Evolutionary conservation across 495 filamentous ascomycete genomes (phyloP).

Genomic region (Penicillium taxi): DNA sequence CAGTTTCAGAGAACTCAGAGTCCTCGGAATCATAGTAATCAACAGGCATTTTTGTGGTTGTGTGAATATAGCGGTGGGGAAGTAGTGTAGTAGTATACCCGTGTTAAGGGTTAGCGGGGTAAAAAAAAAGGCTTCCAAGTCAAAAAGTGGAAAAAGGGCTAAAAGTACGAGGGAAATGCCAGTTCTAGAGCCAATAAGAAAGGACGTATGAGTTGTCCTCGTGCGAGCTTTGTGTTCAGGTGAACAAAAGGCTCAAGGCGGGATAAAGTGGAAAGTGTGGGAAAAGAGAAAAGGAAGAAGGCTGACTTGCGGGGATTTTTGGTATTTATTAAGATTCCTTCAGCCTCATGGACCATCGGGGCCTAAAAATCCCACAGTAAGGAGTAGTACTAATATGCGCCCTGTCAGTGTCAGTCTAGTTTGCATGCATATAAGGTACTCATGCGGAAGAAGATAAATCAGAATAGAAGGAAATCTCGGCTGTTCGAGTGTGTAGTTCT

Average conservation of each 20-base stretch:
- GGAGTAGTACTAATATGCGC: too few species aligned
- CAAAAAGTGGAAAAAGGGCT: neutral
- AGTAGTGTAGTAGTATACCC: neutral
- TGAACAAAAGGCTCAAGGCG: slow-evolving; percentile 1
- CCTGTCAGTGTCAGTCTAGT: too few species aligned
- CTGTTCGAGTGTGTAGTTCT: too few species aligned
- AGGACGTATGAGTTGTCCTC: too few species aligned
- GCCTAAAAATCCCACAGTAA: too few species aligned
- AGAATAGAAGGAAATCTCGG: too few species aligned
- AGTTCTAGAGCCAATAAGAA: too few species aligned
- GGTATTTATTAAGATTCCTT: slow-evolving; percentile 8
- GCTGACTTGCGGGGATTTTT: neutral
- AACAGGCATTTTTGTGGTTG: slow-evolving; percentile 15
- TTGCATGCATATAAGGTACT: too few species aligned
- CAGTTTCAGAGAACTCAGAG: slow-evolving; percentile 35
- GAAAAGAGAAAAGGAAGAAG: slow-evolving; percentile 4
- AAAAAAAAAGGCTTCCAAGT: neutral
- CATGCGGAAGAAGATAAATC: too few species aligned
- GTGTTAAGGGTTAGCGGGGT: neutral
- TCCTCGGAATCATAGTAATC: slow-evolving; percentile 24
- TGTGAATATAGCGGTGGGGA: neutral
- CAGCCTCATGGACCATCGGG: neutral
- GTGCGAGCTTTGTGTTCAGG: too few species aligned
- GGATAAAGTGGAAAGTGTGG: slow-evolving; percentile 2
- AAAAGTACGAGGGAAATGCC: too few species aligned